Percentiles rank a stretch among this genome's conserved stretches.
phyloP scores from a whole-genome alignment of 345 rosid species.

The Citrus sinensis region DNA sequence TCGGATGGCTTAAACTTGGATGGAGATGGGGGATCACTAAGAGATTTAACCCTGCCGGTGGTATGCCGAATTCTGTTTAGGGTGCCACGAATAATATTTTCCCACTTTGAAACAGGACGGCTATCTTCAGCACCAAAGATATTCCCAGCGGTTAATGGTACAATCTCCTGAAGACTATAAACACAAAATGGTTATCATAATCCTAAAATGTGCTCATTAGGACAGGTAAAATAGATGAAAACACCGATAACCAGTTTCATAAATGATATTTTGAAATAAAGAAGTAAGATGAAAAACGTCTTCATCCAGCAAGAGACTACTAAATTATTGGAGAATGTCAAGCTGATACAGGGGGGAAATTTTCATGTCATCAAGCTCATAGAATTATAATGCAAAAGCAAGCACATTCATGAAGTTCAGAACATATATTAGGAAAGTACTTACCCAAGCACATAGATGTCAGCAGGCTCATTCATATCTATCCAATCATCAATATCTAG shows the following conservation, averaged over 20 bases:
- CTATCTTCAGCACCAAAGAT: conserved; percentile 92
- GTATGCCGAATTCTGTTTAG: conserved; percentile 56
- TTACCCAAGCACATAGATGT: conserved; percentile 82
- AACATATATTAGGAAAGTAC: conserved; percentile 8
- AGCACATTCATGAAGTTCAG: not conserved
- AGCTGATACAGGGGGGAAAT: not conserved
- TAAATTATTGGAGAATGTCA: not conserved
- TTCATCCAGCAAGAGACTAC: not conserved
- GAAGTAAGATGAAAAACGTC: not conserved
- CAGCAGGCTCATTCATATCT: conserved; percentile 69
- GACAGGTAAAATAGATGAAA: not conserved
- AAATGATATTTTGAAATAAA: not conserved
- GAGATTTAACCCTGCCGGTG: conserved; percentile 48
- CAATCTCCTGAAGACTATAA: conserved; percentile 85
- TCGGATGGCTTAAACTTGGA: conserved; percentile 69
- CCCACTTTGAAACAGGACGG: conserved; percentile 81
- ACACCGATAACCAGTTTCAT: not conserved
- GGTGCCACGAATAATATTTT: conserved; percentile 73
- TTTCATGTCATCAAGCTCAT: not conserved
- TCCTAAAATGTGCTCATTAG: conserved; percentile 12
- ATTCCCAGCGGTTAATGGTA: conserved; percentile 91
- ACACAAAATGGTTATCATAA: conserved; percentile 10
- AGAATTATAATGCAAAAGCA: not conserved
- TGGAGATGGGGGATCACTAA: conserved; percentile 96
- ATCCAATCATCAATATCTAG: conserved; percentile 92